phyloP scores from a whole-genome alignment of 2,329 filamentous ascomycete genomes.

The Aspergillus pseudoglaucus region DNA sequence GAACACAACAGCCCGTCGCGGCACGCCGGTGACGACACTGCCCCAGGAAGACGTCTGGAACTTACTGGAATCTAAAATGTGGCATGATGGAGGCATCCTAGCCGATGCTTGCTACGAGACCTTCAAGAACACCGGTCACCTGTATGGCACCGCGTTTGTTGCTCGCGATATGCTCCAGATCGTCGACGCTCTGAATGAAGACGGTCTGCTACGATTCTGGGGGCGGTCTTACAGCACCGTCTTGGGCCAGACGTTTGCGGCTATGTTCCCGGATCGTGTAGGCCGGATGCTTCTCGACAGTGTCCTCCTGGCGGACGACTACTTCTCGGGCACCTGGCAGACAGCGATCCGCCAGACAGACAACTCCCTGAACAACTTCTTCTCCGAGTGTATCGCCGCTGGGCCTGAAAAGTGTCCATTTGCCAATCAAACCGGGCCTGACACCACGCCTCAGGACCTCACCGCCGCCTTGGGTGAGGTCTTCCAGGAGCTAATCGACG shows the following conservation, averaged over 20 bases:
- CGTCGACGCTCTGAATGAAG: conserved; percentile 37
- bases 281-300: conserved; percentile 10
- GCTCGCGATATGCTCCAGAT: conserved; percentile 41
- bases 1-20: neutral
- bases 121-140: conserved; percentile 1
- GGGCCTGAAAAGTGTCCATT: no score
- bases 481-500: neutral
- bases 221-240: conserved; percentile 19
- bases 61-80: neutral
- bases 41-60: neutral
- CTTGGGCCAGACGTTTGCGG: conserved; percentile 7
- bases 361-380: neutral
- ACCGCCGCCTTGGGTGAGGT: neutral
- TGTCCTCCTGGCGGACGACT: conserved; percentile 10
- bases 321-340: conserved; percentile 1
- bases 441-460: conserved; percentile 1
- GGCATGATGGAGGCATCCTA: neutral
- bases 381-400: neutral
- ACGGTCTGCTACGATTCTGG: conserved; percentile 36
- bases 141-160: conserved; percentile 38
- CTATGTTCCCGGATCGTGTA: conserved; percentile 11
- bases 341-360: neutral
- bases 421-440: neutral
- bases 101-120: neutral
- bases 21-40: neutral